Evolutionary conservation across 306 rosid genomes (phyloP).

Genomic region (Datisca glomerata): DNA sequence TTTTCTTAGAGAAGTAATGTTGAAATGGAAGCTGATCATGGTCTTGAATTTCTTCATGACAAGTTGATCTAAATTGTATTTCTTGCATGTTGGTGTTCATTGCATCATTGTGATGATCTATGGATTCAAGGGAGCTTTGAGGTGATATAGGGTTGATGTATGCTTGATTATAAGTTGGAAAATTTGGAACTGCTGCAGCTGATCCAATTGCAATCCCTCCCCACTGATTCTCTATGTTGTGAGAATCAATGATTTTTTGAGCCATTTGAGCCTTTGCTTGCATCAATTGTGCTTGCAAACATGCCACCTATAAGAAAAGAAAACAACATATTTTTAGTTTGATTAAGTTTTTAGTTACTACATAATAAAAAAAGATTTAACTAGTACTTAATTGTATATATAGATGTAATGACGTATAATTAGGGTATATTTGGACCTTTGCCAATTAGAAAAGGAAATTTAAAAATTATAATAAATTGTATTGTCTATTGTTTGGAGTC

Average conservation of each 20-base stretch:
- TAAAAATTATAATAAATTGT: too few relatives aligned
- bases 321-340: not conserved
- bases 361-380: too few relatives aligned
- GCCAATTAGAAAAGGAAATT: too few relatives aligned
- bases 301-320: slow-evolving; percentile 50
- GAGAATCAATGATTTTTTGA: slow-evolving; percentile 35
- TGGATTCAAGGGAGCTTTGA: slow-evolving; percentile 71
- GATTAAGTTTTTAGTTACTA: too few relatives aligned
- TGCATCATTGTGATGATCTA: slow-evolving; percentile 41
- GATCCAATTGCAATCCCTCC: slow-evolving; percentile 18
- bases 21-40: too few relatives aligned
- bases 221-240: slow-evolving; percentile 43
- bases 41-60: slow-evolving; percentile 35
- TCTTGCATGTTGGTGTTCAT: slow-evolving; percentile 45
- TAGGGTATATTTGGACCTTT: too few relatives aligned
- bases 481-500: too few relatives aligned
- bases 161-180: slow-evolving; percentile 21
- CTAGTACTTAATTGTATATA: too few relatives aligned
- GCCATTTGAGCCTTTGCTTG: slow-evolving; percentile 74
- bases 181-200: slow-evolving; percentile 21
- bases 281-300: slow-evolving; percentile 75
- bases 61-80: slow-evolving; percentile 25
- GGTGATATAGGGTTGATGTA: slow-evolving; percentile 68
- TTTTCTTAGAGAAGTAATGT: slow-evolving; percentile 34
- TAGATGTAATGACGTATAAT: too few relatives aligned